Conservation (phyloP, 1,139 yeast species). For the Kodamaea derodonti region DNA sequence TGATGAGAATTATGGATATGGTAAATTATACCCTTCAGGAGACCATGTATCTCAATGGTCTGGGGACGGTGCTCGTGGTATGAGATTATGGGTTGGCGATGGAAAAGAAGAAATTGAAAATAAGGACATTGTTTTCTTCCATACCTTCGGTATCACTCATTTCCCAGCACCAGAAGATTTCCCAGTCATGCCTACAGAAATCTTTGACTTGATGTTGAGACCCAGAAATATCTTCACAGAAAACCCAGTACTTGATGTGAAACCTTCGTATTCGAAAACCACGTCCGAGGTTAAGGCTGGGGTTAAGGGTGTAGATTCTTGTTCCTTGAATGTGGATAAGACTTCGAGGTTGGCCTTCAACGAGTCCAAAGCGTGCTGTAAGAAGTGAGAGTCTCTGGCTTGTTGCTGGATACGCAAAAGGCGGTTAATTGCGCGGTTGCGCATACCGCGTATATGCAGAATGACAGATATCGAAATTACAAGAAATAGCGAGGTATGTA, state of each 20-base stretch:
- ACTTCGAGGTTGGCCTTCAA: slow-evolving; percentile 41
- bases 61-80: slow-evolving; percentile 69
- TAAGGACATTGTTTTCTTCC: slow-evolving; percentile 70
- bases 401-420: no score
- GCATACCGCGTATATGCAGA: no score
- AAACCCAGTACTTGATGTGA: slow-evolving; percentile 73
- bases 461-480: no score
- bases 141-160: slow-evolving; percentile 80
- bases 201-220: slow-evolving; percentile 67
- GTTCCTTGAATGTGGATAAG: slow-evolving; percentile 37
- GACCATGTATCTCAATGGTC: slow-evolving; percentile 77
- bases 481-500: no score
- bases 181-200: slow-evolving; percentile 88
- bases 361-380: slow-evolving; percentile 20
- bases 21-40: slow-evolving; percentile 74
- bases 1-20: slow-evolving; percentile 48
- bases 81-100: slow-evolving; percentile 71
- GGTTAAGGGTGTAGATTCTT: slow-evolving; percentile 28
- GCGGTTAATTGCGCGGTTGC: no score
- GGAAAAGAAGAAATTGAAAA: slow-evolving; percentile 60
- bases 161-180: slow-evolving; percentile 88
- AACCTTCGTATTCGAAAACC: slow-evolving; percentile 65
- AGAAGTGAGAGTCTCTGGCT: no score
- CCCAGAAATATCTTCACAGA: slow-evolving; percentile 76
- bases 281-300: slow-evolving; percentile 53